Percentiles rank a stretch among this genome's conserved stretches.
Evolutionary conservation across 1,284 basidiomycete species (phyloP).

Genomic region (Leccinum ponderosum): DNA sequence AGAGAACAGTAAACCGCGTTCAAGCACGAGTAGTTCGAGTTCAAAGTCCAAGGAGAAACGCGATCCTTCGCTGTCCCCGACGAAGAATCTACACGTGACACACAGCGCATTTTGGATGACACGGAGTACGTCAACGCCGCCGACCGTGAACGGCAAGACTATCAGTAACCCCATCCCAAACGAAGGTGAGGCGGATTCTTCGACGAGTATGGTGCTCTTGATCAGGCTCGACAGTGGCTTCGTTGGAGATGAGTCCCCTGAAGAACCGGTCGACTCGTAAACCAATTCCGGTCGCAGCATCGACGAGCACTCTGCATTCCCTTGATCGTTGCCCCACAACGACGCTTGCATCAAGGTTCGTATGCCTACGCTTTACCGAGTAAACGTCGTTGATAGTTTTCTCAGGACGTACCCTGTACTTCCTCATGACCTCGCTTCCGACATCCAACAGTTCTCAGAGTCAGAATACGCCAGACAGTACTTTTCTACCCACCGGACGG

Average conservation of each 20-base stretch:
- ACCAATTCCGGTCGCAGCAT: conserved; percentile 65
- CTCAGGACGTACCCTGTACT: conserved; percentile 48
- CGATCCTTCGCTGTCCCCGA: conserved; percentile 42
- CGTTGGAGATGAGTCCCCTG: conserved; percentile 69
- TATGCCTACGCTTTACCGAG: conserved; percentile 3
- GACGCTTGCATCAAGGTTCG: conserved; percentile 67
- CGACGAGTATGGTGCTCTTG: conserved; percentile 9
- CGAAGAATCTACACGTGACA: conserved; percentile 37
- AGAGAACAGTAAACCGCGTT: conserved; percentile 30
- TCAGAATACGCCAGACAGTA: conserved; percentile 84
- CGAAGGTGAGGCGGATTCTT: conserved; percentile 45
- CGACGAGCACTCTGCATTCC: conserved; percentile 21
- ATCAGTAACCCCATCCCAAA: conserved; percentile 69
- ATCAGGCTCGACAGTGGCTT: conserved; percentile 52
- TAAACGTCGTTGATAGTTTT: conserved; percentile 8
- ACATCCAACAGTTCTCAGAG: conserved; percentile 83
- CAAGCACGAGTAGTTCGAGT: conserved; percentile 34
- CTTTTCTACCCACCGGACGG: conserved; percentile 85
- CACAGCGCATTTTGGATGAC: conserved; percentile 38
- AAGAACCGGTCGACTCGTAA: conserved; percentile 60
- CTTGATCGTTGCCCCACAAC: conserved; percentile 35
- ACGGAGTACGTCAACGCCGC: conserved; percentile 38
- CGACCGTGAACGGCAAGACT: conserved; percentile 55
- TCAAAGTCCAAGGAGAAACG: conserved; percentile 33
- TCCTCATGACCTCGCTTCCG: conserved; percentile 74